Evolutionary conservation across 495 filamentous ascomycete species (phyloP).

Genomic region (Daldinia concentrica): DNA sequence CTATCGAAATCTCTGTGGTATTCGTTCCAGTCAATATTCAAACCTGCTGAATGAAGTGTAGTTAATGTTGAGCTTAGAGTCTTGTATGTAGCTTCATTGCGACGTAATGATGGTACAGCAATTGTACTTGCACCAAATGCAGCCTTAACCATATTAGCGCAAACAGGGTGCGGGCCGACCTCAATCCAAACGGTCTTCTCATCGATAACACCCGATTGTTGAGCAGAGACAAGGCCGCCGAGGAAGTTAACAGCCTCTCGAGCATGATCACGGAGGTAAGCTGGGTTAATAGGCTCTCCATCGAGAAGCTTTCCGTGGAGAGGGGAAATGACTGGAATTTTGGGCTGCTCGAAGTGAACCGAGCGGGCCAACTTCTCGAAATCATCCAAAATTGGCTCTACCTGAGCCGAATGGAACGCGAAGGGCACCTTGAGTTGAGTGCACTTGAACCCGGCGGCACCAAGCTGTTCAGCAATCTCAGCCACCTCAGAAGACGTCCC

Average conservation of each 20-base stretch:
- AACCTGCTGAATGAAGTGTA: slow-evolving; percentile 69
- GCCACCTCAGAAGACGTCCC: slow-evolving; percentile 64
- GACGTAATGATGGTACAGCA: slow-evolving; percentile 65
- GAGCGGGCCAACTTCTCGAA: slow-evolving; percentile 68
- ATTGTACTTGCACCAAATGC: slow-evolving; percentile 66
- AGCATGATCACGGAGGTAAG: slow-evolving; percentile 73
- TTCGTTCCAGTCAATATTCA: slow-evolving; percentile 79
- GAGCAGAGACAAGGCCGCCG: slow-evolving; percentile 66
- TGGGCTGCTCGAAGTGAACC: slow-evolving; percentile 67
- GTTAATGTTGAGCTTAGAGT: slow-evolving; percentile 67
- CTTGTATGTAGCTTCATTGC: slow-evolving; percentile 69
- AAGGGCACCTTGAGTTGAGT: slow-evolving; percentile 77
- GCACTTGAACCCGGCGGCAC: slow-evolving; percentile 68
- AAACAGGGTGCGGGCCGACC: slow-evolving; percentile 76
- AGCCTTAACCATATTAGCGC: slow-evolving; percentile 73
- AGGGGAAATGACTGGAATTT: slow-evolving; percentile 78
- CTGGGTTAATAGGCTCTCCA: slow-evolving; percentile 61
- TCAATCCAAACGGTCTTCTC: slow-evolving; percentile 71
- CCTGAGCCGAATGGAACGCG: slow-evolving; percentile 83
- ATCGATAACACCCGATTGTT: slow-evolving; percentile 57
- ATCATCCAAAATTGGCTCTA: slow-evolving; percentile 76
- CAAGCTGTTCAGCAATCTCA: slow-evolving; percentile 66
- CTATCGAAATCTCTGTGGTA: slow-evolving; percentile 76
- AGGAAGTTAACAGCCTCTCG: slow-evolving; percentile 80
- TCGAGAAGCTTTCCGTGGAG: slow-evolving; percentile 70